Percentiles rank a stretch among this genome's conserved stretches.
These are phyloP conservation scores for Onygena corvina DNA, from an alignment of 2,329 filamentous ascomycete genomes.

Conservation along the genomic window DNA sequence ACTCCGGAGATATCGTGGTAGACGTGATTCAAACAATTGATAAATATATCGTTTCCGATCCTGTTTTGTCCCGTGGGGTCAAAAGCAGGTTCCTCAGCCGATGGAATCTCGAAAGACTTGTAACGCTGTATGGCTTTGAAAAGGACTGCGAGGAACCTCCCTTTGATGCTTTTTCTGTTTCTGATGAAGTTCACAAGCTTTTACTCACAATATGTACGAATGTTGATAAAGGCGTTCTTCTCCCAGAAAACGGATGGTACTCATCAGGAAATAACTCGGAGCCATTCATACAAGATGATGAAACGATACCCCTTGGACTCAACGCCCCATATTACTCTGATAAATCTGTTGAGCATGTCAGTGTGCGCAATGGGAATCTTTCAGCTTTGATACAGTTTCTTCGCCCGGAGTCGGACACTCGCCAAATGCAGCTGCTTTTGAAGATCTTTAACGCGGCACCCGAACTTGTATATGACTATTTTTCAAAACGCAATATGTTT, in stretches of 20 bases:
- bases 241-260: slow-evolving; percentile 73
- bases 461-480: slow-evolving; percentile 80
- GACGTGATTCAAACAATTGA: slow-evolving; percentile 64
- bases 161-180: slow-evolving; percentile 39
- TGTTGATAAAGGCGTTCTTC: slow-evolving; percentile 58
- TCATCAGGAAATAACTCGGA: slow-evolving; percentile 56
- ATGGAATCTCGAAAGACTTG: slow-evolving; percentile 58
- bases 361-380: slow-evolving; percentile 68
- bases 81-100: slow-evolving; percentile 69
- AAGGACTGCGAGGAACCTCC: slow-evolving; percentile 36
- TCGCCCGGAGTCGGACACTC: slow-evolving; percentile 67
- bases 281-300: slow-evolving; percentile 36
- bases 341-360: slow-evolving; percentile 53
- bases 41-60: slow-evolving; percentile 60
- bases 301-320: slow-evolving; percentile 50
- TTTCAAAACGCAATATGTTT: slow-evolving; percentile 65
- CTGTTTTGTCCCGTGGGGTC: slow-evolving; percentile 55
- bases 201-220: slow-evolving; percentile 64
- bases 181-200: slow-evolving; percentile 61
- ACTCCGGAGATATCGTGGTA: slow-evolving; percentile 60
- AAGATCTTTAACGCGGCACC: slow-evolving; percentile 70
- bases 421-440: slow-evolving; percentile 70
- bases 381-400: slow-evolving; percentile 67
- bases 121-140: slow-evolving; percentile 53
- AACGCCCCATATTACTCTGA: slow-evolving; percentile 60